phyloP scores from a whole-genome alignment of 2,329 filamentous ascomycete genomes.

The Fusarium pilosicola region DNA sequence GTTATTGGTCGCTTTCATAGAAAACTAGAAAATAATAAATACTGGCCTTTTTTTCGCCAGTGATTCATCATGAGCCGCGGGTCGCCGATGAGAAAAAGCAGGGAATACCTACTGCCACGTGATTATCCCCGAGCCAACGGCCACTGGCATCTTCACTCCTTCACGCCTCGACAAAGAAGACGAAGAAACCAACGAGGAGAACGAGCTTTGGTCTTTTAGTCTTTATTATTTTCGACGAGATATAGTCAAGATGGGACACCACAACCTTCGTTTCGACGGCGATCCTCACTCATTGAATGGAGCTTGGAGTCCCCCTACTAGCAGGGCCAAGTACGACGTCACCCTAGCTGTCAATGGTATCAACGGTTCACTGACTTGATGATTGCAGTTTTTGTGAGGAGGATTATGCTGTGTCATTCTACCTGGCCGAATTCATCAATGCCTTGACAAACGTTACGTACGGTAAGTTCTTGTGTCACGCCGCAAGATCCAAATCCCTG shows the following conservation, averaged over 20 bases:
- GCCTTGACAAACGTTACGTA: conserved; percentile 54
- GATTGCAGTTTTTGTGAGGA: conserved; percentile 53
- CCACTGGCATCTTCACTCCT: background rate
- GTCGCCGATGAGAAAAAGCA: background rate
- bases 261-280: conserved; percentile 51
- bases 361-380: conserved; percentile 23
- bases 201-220: background rate
- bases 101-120: conserved; percentile 14
- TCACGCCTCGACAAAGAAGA: background rate
- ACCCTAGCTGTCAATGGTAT: background rate
- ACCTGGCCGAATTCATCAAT: conserved; percentile 58
- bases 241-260: conserved; percentile 41
- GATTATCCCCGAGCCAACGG: conserved; percentile 28
- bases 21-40: background rate
- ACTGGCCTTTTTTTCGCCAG: background rate
- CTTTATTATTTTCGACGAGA: background rate
- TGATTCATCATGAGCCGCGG: background rate
- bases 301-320: conserved; percentile 53
- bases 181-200: background rate
- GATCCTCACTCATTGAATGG: conserved; percentile 49
- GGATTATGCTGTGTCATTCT: conserved; percentile 59
- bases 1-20: background rate
- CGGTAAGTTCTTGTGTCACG: conserved; percentile 49
- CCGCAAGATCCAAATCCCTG: background rate
- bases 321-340: conserved; percentile 51